These are phyloP conservation scores for Ulota crispa DNA, from an alignment of 225 moss, liverwort and hornwort species.

Conservation along the genomic window DNA sequence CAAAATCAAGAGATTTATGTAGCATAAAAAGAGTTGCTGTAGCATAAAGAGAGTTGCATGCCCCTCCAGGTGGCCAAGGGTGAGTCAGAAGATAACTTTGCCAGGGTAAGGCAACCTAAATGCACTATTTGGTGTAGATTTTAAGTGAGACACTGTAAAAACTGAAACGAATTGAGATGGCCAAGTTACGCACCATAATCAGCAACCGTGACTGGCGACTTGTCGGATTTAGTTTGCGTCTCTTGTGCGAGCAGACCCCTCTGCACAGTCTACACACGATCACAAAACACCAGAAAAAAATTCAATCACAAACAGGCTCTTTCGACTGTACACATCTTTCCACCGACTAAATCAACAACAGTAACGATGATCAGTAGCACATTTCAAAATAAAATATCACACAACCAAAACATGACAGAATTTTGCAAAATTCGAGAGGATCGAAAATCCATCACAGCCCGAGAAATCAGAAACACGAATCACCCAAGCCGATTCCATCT, in stretches of 20 bases:
- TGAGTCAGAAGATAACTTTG: too few species aligned
- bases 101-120: too few species aligned
- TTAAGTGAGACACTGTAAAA: neutral
- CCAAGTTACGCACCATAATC: slow-evolving; percentile 68
- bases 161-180: neutral
- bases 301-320: neutral
- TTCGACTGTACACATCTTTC: neutral
- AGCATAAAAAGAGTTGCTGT: too few species aligned
- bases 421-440: neutral
- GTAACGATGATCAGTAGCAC: neutral
- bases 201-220: slow-evolving; percentile 97
- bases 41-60: too few species aligned
- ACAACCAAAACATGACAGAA: neutral
- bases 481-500: neutral
- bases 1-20: too few species aligned
- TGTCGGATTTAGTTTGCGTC: slow-evolving; percentile 86
- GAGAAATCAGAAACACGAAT: neutral
- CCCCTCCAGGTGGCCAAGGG: too few species aligned
- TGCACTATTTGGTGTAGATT: neutral
- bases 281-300: slow-evolving; percentile 1
- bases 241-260: slow-evolving; percentile 69
- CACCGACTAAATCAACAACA: neutral
- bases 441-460: neutral
- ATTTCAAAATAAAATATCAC: neutral
- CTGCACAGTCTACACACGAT: slow-evolving; percentile 73